phyloP scores from a whole-genome alignment of 2,329 filamentous ascomycete genomes.

The Lachnellula willkommii region DNA sequence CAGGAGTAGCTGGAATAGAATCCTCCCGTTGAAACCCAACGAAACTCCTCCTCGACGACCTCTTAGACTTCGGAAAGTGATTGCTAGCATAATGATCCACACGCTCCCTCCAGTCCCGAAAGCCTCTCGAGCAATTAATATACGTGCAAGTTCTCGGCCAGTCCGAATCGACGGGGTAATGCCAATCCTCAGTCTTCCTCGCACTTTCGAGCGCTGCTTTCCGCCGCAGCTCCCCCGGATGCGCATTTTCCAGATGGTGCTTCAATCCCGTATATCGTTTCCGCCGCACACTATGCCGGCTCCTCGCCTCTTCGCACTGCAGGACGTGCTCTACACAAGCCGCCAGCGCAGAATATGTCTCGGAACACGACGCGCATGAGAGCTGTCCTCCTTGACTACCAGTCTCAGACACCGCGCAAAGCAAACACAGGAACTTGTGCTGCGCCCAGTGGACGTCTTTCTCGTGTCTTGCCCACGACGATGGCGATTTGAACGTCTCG shows the following conservation, averaged over 20 bases:
- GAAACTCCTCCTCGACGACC: not conserved
- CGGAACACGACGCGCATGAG: not conserved
- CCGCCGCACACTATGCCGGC: not conserved
- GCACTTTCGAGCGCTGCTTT: not conserved
- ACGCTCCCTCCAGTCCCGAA: not conserved
- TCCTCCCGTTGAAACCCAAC: not conserved
- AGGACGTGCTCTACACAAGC: not conserved
- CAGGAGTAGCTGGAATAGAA: not conserved
- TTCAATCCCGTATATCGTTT: not conserved
- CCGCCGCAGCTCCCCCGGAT: not conserved
- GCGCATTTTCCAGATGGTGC: not conserved
- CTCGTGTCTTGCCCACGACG: not conserved
- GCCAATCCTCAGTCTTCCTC: not conserved
- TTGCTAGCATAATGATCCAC: not conserved
- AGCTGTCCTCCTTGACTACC: not conserved
- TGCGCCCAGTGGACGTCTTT: slow-evolving; percentile 1
- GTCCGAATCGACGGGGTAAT: not conserved
- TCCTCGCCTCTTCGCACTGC: not conserved
- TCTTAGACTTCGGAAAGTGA: not conserved
- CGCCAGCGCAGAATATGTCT: not conserved
- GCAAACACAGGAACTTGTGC: not conserved
- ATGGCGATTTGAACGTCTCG: not conserved
- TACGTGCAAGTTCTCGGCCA: not conserved
- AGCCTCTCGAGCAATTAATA: not conserved
- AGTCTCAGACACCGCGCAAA: not conserved